These are phyloP conservation scores for Kwoniella dendrophila DNA, from an alignment of 768 basidiomycete genomes.

Conservation along the genomic window DNA sequence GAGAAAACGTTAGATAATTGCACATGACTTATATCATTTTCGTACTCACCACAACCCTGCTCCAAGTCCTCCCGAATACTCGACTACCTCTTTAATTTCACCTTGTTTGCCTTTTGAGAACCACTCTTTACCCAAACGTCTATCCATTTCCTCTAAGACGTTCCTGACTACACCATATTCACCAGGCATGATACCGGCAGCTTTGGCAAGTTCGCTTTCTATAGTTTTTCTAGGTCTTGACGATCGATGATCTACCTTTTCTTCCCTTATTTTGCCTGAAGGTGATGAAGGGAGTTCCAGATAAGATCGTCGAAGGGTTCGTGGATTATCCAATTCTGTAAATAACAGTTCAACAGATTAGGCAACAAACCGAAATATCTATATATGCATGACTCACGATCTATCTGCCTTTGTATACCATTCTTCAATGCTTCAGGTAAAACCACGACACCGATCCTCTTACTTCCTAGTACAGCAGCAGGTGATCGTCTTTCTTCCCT, in stretches of 20 bases:
- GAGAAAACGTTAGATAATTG: background rate
- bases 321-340: conserved; percentile 19
- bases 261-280: conserved; percentile 12
- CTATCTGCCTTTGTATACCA: conserved; percentile 69
- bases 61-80: conserved; percentile 47
- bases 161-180: conserved; percentile 53
- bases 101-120: conserved; percentile 16
- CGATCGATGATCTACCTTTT: conserved; percentile 26
- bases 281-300: conserved; percentile 15
- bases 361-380: background rate
- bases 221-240: conserved; percentile 25
- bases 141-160: conserved; percentile 43
- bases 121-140: conserved; percentile 44
- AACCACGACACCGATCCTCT: conserved; percentile 69
- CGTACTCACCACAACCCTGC: conserved; percentile 50
- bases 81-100: conserved; percentile 29
- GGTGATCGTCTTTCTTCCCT: conserved; percentile 67
- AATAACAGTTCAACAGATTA: background rate
- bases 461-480: conserved; percentile 78
- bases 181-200: conserved; percentile 47
- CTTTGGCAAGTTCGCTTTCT: conserved; percentile 40
- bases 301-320: conserved; percentile 20
- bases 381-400: conserved; percentile 46
- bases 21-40: too few relatives aligned
- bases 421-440: conserved; percentile 72